Evolutionary conservation across 306 rosid species (phyloP).

Genomic region (Gastrolobium villosum): DNA sequence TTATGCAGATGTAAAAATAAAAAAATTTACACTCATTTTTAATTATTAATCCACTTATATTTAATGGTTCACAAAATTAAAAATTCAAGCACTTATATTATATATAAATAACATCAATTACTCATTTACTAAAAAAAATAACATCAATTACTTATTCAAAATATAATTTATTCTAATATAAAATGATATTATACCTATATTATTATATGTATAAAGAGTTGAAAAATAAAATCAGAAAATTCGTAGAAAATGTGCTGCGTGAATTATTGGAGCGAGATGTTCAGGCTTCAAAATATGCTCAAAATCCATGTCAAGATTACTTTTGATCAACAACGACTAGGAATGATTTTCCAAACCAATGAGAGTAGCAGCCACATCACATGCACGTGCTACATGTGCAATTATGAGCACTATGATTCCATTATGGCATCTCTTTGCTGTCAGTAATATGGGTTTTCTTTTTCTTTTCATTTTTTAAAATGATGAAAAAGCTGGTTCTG

Average conservation of each 20-base stretch:
- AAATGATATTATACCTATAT: too few species aligned
- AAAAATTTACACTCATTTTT: too few species aligned
- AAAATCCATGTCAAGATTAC: background rate
- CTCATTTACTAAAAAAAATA: too few species aligned
- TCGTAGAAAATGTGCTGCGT: background rate
- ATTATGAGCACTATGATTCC: constrained; percentile 57
- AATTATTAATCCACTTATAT: too few species aligned
- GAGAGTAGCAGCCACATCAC: constrained; percentile 40
- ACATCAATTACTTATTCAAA: background rate
- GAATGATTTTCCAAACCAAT: constrained; percentile 26
- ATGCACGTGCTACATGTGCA: constrained; percentile 84
- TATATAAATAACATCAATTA: too few species aligned
- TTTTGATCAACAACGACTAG: background rate
- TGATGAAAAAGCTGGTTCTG: constrained; percentile 58
- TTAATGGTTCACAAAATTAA: too few species aligned
- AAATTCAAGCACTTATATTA: too few species aligned
- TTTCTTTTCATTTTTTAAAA: constrained; percentile 46
- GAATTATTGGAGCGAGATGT: background rate
- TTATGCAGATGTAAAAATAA: too few species aligned
- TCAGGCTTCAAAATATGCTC: constrained; percentile 10
- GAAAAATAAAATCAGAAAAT: background rate
- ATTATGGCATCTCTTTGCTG: constrained; percentile 49
- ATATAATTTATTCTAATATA: background rate
- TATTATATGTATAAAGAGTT: background rate
- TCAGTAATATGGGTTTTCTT: constrained; percentile 45